These are phyloP conservation scores for Suhomyces chickasaworum DNA, from an alignment of 1,139 yeast species.

Conservation along the genomic window DNA sequence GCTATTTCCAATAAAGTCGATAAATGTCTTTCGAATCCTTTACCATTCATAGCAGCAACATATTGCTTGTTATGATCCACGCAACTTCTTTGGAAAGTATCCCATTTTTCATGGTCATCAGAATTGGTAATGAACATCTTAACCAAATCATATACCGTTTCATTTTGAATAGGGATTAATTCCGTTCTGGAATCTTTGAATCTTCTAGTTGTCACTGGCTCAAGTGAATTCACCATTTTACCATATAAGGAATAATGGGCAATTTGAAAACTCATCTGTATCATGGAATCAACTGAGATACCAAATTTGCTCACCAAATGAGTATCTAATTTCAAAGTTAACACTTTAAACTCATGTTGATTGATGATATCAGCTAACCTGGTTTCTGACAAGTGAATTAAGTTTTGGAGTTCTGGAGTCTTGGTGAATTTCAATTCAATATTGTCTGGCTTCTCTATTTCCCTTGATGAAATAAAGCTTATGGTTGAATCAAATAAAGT, in stretches of 20 bases:
- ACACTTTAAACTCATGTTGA: slow-evolving; percentile 62
- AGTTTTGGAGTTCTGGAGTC: slow-evolving; percentile 45
- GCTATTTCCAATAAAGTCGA: slow-evolving; percentile 58
- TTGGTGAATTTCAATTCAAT: slow-evolving; percentile 50
- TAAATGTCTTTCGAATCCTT: slow-evolving; percentile 72
- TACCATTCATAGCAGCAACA: slow-evolving; percentile 57
- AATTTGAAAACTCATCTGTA: slow-evolving; percentile 69
- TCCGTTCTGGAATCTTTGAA: slow-evolving; percentile 72
- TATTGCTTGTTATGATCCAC: slow-evolving; percentile 51
- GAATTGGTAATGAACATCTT: slow-evolving; percentile 61
- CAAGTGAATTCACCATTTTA: slow-evolving; percentile 63
- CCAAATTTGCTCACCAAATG: slow-evolving; percentile 52
- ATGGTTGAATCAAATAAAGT: slow-evolving; percentile 55
- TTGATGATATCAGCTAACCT: slow-evolving; percentile 73
- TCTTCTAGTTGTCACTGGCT: slow-evolving; percentile 71
- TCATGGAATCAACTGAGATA: slow-evolving; percentile 63
- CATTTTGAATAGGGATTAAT: slow-evolving; percentile 64
- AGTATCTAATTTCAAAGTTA: slow-evolving; percentile 43
- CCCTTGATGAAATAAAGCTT: slow-evolving; percentile 40
- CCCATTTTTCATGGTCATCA: slow-evolving; percentile 51
- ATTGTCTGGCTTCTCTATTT: slow-evolving; percentile 45
- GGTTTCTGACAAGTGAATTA: slow-evolving; percentile 72
- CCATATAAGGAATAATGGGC: slow-evolving; percentile 77
- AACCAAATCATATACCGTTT: slow-evolving; percentile 52
- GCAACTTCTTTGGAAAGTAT: slow-evolving; percentile 53